These are phyloP conservation scores for Colletotrichum paranaense DNA, from an alignment of 2,329 filamentous ascomycete genomes.

Conservation along the genomic window DNA sequence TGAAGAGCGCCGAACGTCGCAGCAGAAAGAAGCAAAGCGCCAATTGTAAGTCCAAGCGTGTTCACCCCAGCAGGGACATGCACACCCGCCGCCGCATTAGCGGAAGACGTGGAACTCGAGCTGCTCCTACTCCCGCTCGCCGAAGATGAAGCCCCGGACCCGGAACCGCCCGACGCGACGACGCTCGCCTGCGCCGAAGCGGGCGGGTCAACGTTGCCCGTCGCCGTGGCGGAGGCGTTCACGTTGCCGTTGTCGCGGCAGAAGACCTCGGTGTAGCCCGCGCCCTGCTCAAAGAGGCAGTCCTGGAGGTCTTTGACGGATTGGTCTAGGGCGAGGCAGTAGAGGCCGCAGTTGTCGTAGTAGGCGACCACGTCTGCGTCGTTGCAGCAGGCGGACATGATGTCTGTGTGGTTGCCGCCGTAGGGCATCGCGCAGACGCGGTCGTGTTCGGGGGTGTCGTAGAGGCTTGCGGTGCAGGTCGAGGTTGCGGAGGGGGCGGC, in stretches of 20 bases:
- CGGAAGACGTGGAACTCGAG: neutral
- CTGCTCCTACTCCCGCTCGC: slow-evolving; percentile 26
- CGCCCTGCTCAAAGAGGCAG: slow-evolving; percentile 54
- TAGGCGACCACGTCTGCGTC: slow-evolving; percentile 56
- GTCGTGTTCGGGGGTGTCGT: slow-evolving; percentile 56
- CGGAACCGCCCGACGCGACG: slow-evolving; percentile 38
- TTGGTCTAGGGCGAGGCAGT: slow-evolving; percentile 55
- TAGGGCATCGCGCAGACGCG: slow-evolving; percentile 56
- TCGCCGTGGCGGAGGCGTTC: slow-evolving; percentile 52
- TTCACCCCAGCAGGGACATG: slow-evolving; percentile 38
- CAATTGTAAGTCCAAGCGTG: slow-evolving; percentile 47
- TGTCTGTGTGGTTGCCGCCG: slow-evolving; percentile 52
- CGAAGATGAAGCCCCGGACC: too few species aligned
- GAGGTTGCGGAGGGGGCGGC: slow-evolving; percentile 11
- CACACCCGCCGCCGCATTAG: neutral
- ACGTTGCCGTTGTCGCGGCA: slow-evolving; percentile 49
- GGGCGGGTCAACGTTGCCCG: slow-evolving; percentile 41
- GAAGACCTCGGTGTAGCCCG: slow-evolving; percentile 52
- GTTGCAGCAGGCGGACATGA: slow-evolving; percentile 59
- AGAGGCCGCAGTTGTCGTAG: slow-evolving; percentile 60
- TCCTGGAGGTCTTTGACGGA: slow-evolving; percentile 41
- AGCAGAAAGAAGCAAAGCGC: slow-evolving; percentile 50
- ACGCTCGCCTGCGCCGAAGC: slow-evolving; percentile 46
- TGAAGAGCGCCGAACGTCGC: slow-evolving; percentile 37
- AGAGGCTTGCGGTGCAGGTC: slow-evolving; percentile 43